Evolutionary conservation across 306 rosid genomes (phyloP), one percentile per base, ranked within the genome.

Genomic region (Heteromeles arbutifolia): DNA sequence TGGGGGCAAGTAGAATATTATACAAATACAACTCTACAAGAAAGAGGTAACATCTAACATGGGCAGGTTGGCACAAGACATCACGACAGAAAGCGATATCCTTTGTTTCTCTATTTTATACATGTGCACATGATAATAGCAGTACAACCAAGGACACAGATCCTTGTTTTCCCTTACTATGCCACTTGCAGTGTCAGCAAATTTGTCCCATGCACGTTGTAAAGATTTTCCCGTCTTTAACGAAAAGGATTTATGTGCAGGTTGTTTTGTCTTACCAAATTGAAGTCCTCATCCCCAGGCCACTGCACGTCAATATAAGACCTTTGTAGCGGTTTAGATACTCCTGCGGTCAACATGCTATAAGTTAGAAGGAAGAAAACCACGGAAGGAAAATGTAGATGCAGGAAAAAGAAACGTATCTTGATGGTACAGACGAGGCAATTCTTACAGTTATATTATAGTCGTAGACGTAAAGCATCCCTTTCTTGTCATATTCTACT

Each of bases 241-340:
- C 73, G 71, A 78, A 79, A 84, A 63, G 82, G 79, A 72, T 72
- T 62, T 83, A 58, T 21, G 53, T 29, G 71, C 75, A 44, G 43
- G 44, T 24, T 75, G 68, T 65, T 32, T 70, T 10, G 73, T 61
- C 80, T 84, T 84, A 96, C 97, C 88, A 90, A 31, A 87, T 87
- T 14, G 97, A 88, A 74, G 89, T 98, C 85, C 85, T 90, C 53
- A 96, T 76, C 80, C 99, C 99, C 28, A 96, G 96, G 75, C 99
- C 99, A 77, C 92, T 96, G 81, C 99, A 96, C 3, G 99, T 96
- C 90, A 96, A 85, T 87, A 96, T 89, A 65, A 96, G 99, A 67
- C 99, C 97, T 85, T 92, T 96, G 88, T 92, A 85, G 56, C 98
- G 93, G 82, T 92, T 83, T 50, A 96, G 97, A 84, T 96, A 92